Evolutionary conservation across 306 rosid genomes (phyloP).

Genomic region (Inga oerstediana): DNA sequence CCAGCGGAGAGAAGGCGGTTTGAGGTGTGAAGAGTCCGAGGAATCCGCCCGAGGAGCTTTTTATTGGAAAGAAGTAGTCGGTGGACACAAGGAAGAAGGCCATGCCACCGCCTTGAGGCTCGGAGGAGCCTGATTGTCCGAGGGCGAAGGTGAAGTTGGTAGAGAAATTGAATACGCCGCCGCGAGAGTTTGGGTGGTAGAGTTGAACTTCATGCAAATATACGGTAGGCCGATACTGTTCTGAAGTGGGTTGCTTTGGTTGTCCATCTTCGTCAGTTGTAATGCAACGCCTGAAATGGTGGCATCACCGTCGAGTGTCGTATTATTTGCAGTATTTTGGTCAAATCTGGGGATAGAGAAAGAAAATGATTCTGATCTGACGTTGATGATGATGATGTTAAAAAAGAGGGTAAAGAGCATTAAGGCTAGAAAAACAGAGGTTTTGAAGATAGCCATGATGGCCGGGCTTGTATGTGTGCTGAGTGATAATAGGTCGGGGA

Average conservation of each 20-base stretch:
- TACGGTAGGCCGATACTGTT: not conserved
- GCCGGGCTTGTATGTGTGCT: too few species aligned
- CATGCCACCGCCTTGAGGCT: slow-evolving; percentile 1
- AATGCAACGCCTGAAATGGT: slow-evolving; percentile 11
- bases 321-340: not conserved
- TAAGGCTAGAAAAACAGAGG: not conserved
- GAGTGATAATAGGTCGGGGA: too few species aligned
- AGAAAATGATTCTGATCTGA: not conserved
- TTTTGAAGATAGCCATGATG: not conserved
- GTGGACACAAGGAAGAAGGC: slow-evolving; percentile 23
- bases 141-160: slow-evolving; percentile 5
- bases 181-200: not conserved
- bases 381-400: not conserved
- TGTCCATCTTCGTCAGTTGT: not conserved
- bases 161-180: not conserved
- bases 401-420: not conserved
- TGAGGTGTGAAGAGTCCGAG: slow-evolving; percentile 29
- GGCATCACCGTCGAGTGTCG: not conserved
- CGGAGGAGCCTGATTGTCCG: not conserved
- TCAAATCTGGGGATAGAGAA: not conserved
- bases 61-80: not conserved
- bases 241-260: not conserved
- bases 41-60: slow-evolving; percentile 6
- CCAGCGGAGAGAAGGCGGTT: not conserved
- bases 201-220: not conserved